Percentiles rank a stretch among this genome's conserved stretches.
phyloP scores from a whole-genome alignment of 2,329 filamentous ascomycete genomes.

The Colletotrichum brevisporum region DNA sequence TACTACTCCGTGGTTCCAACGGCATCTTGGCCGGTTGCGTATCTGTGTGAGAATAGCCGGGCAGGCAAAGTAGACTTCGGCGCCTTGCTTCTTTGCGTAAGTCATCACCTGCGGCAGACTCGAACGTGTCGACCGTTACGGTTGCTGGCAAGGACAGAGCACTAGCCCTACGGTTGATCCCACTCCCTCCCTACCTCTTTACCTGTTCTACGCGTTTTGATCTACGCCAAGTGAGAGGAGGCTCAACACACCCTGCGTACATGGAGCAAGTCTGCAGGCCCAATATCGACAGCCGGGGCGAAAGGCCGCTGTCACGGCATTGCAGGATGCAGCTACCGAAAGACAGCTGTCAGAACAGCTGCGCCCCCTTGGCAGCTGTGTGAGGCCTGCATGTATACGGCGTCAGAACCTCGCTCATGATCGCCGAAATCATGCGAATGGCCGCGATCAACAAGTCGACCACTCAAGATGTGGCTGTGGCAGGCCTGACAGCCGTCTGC shows the following conservation, averaged over 20 bases:
- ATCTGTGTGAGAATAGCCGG: conserved; percentile 28
- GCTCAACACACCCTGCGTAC: conserved; percentile 26
- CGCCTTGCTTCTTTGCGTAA: conserved; percentile 36
- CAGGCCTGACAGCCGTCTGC: neutral
- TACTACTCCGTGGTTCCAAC: conserved; percentile 27
- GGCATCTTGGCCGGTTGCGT: conserved; percentile 33
- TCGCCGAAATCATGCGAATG: conserved; percentile 12
- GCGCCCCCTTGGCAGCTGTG: too few relatives aligned
- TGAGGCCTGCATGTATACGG: neutral
- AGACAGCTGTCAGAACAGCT: conserved; percentile 16
- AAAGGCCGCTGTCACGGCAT: conserved; percentile 4
- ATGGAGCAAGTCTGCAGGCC: conserved; percentile 11
- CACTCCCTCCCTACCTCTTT: neutral
- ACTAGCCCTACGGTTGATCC: conserved; percentile 27
- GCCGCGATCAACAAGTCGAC: conserved; percentile 3
- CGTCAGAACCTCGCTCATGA: conserved; percentile 15
- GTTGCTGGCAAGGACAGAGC: conserved; percentile 7
- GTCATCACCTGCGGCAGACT: conserved; percentile 28
- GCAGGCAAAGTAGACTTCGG: conserved; percentile 20
- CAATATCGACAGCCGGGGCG: neutral
- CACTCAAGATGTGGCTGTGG: neutral
- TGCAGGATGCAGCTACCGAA: conserved; percentile 18
- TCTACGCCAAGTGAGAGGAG: conserved; percentile 19
- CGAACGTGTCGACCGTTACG: neutral
- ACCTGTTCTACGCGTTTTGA: neutral